Percentiles rank a stretch among this genome's conserved stretches.
phyloP scores from a whole-genome alignment of 176 grass and related monocot genomes.

The Avena atlantica region DNA sequence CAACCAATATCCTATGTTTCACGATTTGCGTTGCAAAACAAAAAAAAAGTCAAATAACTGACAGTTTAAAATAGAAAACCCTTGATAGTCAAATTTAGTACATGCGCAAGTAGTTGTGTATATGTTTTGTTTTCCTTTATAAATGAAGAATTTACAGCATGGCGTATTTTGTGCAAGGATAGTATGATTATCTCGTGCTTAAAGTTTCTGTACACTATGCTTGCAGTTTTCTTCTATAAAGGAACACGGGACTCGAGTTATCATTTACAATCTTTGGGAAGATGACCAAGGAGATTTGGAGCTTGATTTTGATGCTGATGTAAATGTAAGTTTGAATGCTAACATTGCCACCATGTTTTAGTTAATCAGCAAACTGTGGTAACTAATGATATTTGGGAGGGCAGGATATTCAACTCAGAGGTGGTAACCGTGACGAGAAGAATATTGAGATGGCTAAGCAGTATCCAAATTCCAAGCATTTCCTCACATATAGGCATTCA shows the following conservation, averaged over 20 bases:
- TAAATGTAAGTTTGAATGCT: constrained; percentile 61
- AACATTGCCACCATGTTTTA: constrained; percentile 30
- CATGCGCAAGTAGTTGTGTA: not conserved
- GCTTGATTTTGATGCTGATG: constrained; percentile 91
- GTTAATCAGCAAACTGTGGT: constrained; percentile 39
- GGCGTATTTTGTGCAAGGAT: constrained; percentile 11
- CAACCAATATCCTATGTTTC: not conserved
- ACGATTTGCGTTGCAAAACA: constrained; percentile 3
- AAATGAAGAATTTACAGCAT: constrained; percentile 5
- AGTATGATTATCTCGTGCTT: constrained; percentile 36
- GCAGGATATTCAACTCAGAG: constrained; percentile 97
- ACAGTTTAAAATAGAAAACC: constrained; percentile 25
- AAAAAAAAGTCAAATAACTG: constrained; percentile 22
- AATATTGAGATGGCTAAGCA: constrained; percentile 81
- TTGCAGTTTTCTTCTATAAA: constrained; percentile 86
- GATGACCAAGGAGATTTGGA: constrained; percentile 89
- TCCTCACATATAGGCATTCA: constrained; percentile 88
- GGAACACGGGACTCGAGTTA: constrained; percentile 83
- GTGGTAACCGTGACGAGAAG: constrained; percentile 89
- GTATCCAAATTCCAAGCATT: constrained; percentile 93
- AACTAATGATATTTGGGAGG: constrained; percentile 50
- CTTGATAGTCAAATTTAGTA: constrained; percentile 9
- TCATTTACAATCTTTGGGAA: constrained; percentile 99
- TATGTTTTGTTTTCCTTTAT: constrained; percentile 16
- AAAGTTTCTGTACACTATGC: constrained; percentile 30